Conservation (phyloP, 176 grass and related monocot genomes). For the Hordeum marinum region DNA sequence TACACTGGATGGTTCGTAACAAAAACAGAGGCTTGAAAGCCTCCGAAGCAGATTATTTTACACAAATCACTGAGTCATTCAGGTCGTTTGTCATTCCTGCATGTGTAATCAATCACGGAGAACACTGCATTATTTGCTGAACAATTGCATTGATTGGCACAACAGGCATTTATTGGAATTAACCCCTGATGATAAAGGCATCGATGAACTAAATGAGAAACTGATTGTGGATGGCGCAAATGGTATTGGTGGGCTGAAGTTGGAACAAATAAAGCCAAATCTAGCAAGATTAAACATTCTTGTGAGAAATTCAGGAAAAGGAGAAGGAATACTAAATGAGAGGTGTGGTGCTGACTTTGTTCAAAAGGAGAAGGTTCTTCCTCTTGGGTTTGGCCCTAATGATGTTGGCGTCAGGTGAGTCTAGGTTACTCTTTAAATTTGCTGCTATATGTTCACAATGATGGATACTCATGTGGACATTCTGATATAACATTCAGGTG, state of each 20-base stretch:
- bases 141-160: background rate
- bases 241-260: conserved; percentile 81
- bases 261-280: conserved; percentile 55
- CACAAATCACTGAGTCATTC: conserved; percentile 63
- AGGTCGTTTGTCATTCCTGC: conserved; percentile 39
- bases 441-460: background rate
- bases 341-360: conserved; percentile 93
- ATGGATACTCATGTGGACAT: conserved; percentile 13
- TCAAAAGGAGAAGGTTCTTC: conserved; percentile 84
- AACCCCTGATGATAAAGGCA: conserved; percentile 34
- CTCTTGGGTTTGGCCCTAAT: conserved; percentile 51
- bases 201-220: conserved; percentile 32
- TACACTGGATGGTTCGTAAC: conserved; percentile 89
- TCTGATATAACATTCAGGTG: conserved; percentile 59
- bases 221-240: conserved; percentile 86
- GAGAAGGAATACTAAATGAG: conserved; percentile 91
- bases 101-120: background rate
- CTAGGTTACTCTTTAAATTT: background rate
- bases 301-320: conserved; percentile 71
- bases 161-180: conserved; percentile 55
- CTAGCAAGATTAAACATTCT: conserved; percentile 49
- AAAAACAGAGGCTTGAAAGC: conserved; percentile 60
- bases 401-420: conserved; percentile 61
- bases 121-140: background rate
- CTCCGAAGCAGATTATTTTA: conserved; percentile 72